Evolutionary conservation across 306 rosid genomes (phyloP), one percentile per base, ranked within the genome.

Genomic region (Citrullus mucosospermus): DNA sequence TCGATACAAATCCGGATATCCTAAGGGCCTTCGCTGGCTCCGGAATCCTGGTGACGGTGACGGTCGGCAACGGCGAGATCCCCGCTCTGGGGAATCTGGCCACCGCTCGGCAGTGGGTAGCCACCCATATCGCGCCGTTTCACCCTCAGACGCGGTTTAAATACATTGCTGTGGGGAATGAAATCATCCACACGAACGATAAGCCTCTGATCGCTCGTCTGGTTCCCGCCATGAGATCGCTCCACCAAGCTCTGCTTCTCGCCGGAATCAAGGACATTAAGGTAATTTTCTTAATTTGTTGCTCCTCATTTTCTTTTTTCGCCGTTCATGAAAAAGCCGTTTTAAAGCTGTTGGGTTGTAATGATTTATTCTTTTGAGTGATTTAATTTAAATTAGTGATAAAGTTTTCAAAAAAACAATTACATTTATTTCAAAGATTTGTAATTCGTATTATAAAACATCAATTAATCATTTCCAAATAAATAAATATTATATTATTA

Each of bases 51-150:
- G 88, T 95, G 20, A 85, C 97, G 20, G 88, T 95, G 14, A 92
- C 97, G 0, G 88, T 93, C 8, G 93, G 91, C 0, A 92, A 95
- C 80, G 93, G 97, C 0, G 97, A 91, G 46, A 91, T 95, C 17
- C 78, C 79, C 0, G 17, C 55, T 9, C 88, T 95, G 0, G 32
- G 12, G 0, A 71, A 82, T 9, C 66, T 85, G 0, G 62, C 53
- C 8, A 4, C 43, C 0, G 99, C 99, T 1, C 84, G 89, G 8
- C 85, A 81, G 11, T 95, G 97, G 96, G 88, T 95, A 9, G 78
- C 57, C 1, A 3, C 59, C 0, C 67, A 86, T 53, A 84, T 95
- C 72, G 84, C 82, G 28, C 96, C 97, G 1, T 91, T 89, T 53
- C 71, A 84, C 60, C 93, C 97, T 8, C 79, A 53, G 25, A 95